Conservation (phyloP, 2,329 filamentous ascomycete species). For the Thielaviopsis ethacetica region DNA sequence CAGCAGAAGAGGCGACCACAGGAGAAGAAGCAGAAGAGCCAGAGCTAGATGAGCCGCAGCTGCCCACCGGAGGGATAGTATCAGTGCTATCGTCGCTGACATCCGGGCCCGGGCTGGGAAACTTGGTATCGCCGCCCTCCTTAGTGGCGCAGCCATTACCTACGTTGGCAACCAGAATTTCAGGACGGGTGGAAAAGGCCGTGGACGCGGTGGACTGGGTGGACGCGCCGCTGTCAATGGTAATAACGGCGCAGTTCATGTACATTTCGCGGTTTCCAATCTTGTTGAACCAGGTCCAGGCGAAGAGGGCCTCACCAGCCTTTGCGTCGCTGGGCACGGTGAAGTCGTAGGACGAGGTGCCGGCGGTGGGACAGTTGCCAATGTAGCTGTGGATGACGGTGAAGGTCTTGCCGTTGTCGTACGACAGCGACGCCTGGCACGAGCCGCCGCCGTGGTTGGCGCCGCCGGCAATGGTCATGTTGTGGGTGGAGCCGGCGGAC, state of each 20-base stretch:
- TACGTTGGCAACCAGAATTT: slow-evolving; percentile 58
- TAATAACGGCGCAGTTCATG: slow-evolving; percentile 67
- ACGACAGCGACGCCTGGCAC: slow-evolving; percentile 61
- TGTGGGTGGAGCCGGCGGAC: slow-evolving; percentile 42
- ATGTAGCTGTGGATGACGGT: slow-evolving; percentile 46
- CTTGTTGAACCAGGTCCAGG: slow-evolving; percentile 66
- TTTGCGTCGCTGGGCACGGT: slow-evolving; percentile 47
- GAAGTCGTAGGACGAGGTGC: slow-evolving; percentile 42
- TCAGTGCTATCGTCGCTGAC: slow-evolving; percentile 24
- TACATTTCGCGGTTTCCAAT: slow-evolving; percentile 72
- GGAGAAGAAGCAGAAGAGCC: slow-evolving; percentile 12
- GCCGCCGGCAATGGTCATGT: slow-evolving; percentile 46
- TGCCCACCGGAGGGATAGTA: slow-evolving; percentile 21
- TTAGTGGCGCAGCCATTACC: slow-evolving; percentile 40
- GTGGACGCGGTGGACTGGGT: slow-evolving; percentile 13
- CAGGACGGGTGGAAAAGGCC: slow-evolving; percentile 40
- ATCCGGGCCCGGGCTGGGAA: slow-evolving; percentile 47
- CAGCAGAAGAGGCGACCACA: neutral
- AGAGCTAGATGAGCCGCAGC: slow-evolving; percentile 18
- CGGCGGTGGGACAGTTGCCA: slow-evolving; percentile 33
- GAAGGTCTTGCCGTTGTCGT: slow-evolving; percentile 54
- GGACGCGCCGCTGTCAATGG: slow-evolving; percentile 29
- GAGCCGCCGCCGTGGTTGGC: slow-evolving; percentile 53
- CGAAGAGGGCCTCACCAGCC: slow-evolving; percentile 45
- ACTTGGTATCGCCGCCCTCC: slow-evolving; percentile 41